These are phyloP conservation scores for Oryza meyeriana DNA, from an alignment of 176 grass and related monocot genomes.

Conservation along the genomic window DNA sequence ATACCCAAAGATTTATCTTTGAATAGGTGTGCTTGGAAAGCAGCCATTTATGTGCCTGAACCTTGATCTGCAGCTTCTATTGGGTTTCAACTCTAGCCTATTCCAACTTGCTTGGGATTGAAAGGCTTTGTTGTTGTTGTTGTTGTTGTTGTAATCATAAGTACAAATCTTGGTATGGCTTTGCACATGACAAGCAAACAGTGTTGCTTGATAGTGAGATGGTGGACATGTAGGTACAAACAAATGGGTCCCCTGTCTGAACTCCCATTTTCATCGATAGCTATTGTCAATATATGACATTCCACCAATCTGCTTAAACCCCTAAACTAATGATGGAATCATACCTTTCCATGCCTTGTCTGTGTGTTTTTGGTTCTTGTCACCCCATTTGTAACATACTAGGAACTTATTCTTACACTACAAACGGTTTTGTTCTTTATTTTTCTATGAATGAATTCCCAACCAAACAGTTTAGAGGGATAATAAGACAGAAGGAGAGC, in stretches of 20 bases:
- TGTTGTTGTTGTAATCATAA: no score
- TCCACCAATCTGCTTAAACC: not conserved
- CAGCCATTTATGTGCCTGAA: no score
- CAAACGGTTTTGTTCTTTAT: not conserved
- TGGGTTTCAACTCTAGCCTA: no score
- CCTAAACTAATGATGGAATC: slow-evolving; percentile 12
- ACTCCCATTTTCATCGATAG: slow-evolving; percentile 16
- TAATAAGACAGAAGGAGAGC: not conserved
- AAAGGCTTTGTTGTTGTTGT: no score
- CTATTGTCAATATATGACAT: not conserved
- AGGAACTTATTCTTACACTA: not conserved
- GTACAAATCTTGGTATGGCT: slow-evolving; percentile 23
- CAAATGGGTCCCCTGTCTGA: not conserved
- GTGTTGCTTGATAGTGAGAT: slow-evolving; percentile 9
- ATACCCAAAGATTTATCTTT: no score
- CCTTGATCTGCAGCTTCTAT: no score
- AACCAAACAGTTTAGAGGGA: slow-evolving; percentile 14
- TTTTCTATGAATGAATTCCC: not conserved
- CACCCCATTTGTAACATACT: no score
- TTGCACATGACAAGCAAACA: slow-evolving; percentile 11
- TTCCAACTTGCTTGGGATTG: no score
- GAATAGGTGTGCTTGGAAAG: no score
- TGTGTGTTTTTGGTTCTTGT: no score
- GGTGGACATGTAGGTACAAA: not conserved
- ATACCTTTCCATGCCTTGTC: slow-evolving; percentile 9